Percentiles rank a stretch among this genome's conserved stretches.
Evolutionary conservation across 1,284 basidiomycete species (phyloP).

Genomic region (Trametes polyzona): DNA sequence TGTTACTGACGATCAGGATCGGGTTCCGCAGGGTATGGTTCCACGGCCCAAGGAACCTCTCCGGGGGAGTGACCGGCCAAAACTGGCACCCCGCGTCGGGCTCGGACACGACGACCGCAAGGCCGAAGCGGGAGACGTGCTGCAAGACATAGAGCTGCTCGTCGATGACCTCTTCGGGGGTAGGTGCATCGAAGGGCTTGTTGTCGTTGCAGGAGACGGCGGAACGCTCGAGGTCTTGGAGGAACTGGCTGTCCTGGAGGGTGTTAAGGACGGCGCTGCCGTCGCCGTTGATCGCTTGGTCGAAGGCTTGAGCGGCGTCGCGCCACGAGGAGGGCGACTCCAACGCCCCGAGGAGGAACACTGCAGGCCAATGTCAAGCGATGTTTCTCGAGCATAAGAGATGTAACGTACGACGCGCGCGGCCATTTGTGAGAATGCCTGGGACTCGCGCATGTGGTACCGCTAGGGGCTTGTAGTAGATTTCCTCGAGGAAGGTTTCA

Average conservation of each 20-base stretch:
- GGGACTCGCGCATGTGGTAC: constrained; percentile 33
- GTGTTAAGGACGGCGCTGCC: constrained; percentile 22
- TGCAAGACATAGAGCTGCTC: constrained; percentile 26
- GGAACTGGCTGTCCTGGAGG: constrained; percentile 3
- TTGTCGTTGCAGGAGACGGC: constrained; percentile 36
- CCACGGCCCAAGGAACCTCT: constrained; percentile 28
- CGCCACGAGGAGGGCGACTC: constrained; percentile 21
- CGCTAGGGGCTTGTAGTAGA: constrained; percentile 36
- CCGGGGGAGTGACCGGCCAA: constrained; percentile 22
- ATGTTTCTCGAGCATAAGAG: too few relatives aligned
- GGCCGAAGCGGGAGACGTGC: constrained; percentile 27
- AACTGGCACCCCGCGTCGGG: constrained; percentile 26
- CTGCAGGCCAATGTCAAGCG: background rate
- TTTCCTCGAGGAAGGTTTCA: constrained; percentile 38
- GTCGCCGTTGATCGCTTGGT: constrained; percentile 32
- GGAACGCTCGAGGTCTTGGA: constrained; percentile 28
- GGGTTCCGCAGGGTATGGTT: constrained; percentile 23
- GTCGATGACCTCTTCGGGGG: constrained; percentile 29
- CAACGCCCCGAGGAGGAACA: constrained; percentile 7
- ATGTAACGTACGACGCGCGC: constrained; percentile 34
- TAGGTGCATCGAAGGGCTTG: constrained; percentile 25
- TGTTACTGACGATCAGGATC: constrained; percentile 28
- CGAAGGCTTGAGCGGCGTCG: constrained; percentile 13
- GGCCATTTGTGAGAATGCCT: constrained; percentile 40
- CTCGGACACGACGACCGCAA: constrained; percentile 26